Base-by-base conservation (phyloP, 805 yeast genomes). In the Hemisphaericaspora nanyangensis region DNA sequence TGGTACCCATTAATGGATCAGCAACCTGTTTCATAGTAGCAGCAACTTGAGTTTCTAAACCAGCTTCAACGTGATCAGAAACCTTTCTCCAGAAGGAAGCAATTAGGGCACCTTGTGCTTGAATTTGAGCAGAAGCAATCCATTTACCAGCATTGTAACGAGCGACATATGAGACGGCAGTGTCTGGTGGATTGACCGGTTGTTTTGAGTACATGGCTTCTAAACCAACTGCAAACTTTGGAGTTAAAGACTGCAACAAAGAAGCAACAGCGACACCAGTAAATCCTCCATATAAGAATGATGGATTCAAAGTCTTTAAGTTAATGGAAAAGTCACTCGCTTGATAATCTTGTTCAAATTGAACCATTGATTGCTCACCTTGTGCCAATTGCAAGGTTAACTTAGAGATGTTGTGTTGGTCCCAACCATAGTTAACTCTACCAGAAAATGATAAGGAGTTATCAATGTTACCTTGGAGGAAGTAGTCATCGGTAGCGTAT, bases 1-100 rank as follows among this genome's bases (percentile, higher is more conserved):
- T 79, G 38, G 80, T 75, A 54, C 88, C 87, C 74, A 82, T 74
- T 64, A 85, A 72, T 35, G 83, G 79, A 61, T 82, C 85, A 39
- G 80, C 77, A 50, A 83, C 77, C 60, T 89, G 93, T 50, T 71
- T 72, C 71, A 85, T 72, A 47, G 81, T 74, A 30, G 95, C 91
- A 59, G 81, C 81, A 57, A 88, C 63, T 55, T 84, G 82, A 42
- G 95, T 81, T 71, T 89, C 95, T 47, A 90, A 70, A 65, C 96
- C 97, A 42, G 95, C 96, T 72, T 91, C 97, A 46, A 90, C 95
- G 60, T 84, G 85, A 55, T 88, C 91, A 45, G 95, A 77, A 54
- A 93, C 87, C 66, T 79, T 87, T 73, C 95, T 84, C 91, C 95
- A 91, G 80, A 86, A 90, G 11, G 96, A 84, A 34, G 91, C 90